These are phyloP conservation scores for Toxicodendron radicans DNA, from an alignment of 345 rosid species.

Conservation along the genomic window DNA sequence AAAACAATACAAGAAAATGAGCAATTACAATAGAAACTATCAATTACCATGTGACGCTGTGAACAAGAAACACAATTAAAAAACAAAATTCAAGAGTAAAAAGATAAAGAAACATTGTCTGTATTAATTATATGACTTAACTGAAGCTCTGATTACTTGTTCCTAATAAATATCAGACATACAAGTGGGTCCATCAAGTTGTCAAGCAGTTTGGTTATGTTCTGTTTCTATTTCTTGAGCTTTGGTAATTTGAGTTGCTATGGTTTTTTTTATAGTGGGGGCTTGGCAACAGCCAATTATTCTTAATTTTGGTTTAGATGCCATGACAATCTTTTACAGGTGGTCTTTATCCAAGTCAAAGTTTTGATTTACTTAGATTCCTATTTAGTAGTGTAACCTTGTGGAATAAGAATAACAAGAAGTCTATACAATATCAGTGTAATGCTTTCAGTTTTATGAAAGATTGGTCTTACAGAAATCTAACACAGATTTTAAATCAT, in stretches of 20 bases:
- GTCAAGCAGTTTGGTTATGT: too few relatives aligned
- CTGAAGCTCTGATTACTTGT: background rate
- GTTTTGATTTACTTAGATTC: background rate
- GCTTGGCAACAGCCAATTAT: background rate
- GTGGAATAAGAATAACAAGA: background rate
- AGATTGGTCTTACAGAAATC: background rate
- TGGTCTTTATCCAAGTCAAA: background rate
- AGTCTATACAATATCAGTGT: background rate
- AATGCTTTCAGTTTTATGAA: background rate
- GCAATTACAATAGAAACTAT: conserved; percentile 1
- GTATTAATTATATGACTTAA: background rate
- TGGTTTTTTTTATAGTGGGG: background rate
- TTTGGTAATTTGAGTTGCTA: too few relatives aligned
- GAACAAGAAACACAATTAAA: background rate
- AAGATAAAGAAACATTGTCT: background rate
- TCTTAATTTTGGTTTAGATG: background rate
- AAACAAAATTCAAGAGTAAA: background rate
- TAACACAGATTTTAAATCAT: conserved; percentile 5
- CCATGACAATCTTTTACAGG: background rate
- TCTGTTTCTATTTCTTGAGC: too few relatives aligned
- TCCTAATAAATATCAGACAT: background rate
- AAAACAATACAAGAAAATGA: conserved; percentile 4
- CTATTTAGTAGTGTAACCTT: background rate
- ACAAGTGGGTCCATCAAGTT: background rate
- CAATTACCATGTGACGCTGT: background rate